Evolutionary conservation across 164 flowering plant species (phyloP).

Genomic region (Pachysandra terminalis): DNA sequence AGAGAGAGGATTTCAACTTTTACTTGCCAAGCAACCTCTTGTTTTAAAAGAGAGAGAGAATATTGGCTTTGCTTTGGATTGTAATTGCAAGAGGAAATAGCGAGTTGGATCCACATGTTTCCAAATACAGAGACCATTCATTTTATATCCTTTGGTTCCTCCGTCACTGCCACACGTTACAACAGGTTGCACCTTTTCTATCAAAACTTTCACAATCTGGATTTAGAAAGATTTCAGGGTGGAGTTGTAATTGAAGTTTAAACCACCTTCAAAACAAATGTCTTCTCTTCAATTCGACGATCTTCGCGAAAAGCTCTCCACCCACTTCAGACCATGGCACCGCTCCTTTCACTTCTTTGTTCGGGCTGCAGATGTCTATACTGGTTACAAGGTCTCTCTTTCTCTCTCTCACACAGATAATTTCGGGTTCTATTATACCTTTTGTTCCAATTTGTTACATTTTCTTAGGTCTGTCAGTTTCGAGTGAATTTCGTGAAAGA

Average conservation of each 20-base stretch:
- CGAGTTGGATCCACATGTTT: too few relatives aligned
- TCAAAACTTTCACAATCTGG: too few relatives aligned
- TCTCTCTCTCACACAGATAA: slow-evolving; percentile 9
- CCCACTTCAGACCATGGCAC: slow-evolving; percentile 61
- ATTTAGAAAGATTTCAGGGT: not conserved
- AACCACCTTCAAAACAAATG: slow-evolving; percentile 12
- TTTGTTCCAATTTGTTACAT: slow-evolving; percentile 7
- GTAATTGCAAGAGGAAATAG: too few relatives aligned
- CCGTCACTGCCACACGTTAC: too few relatives aligned
- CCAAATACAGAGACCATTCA: too few relatives aligned
- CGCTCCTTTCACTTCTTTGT: slow-evolving; percentile 93
- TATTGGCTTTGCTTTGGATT: too few relatives aligned
- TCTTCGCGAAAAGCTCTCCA: slow-evolving; percentile 47
- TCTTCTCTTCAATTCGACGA: slow-evolving; percentile 47
- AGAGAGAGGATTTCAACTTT: too few relatives aligned
- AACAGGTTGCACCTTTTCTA: too few relatives aligned
- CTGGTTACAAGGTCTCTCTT: slow-evolving; percentile 78
- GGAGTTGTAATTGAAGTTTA: too few relatives aligned
- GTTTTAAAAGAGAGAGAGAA: too few relatives aligned
- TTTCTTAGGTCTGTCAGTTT: slow-evolving; percentile 78
- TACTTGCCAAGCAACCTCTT: too few relatives aligned
- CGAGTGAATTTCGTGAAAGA: slow-evolving; percentile 72
- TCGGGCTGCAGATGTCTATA: slow-evolving; percentile 76
- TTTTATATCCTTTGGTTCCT: too few relatives aligned
- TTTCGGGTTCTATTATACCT: not conserved